phyloP scores from a whole-genome alignment of 352 stramenopile species.

The Phytophthora quininea region DNA sequence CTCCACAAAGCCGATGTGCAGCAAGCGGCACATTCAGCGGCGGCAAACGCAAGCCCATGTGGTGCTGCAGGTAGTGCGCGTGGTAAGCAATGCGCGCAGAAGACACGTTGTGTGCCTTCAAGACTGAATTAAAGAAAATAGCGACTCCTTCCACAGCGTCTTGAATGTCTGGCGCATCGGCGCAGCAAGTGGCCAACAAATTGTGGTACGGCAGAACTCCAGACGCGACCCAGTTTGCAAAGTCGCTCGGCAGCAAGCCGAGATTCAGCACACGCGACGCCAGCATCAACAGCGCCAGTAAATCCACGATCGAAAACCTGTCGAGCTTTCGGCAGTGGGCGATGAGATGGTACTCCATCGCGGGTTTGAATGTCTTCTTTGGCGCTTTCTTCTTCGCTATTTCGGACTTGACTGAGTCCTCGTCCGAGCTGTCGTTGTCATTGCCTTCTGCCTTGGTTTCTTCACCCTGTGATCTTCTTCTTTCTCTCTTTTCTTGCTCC shows the following conservation, averaged over 20 bases:
- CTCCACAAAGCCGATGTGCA: slow-evolving; percentile 54
- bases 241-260: slow-evolving; percentile 64
- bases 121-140: slow-evolving; percentile 65
- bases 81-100: slow-evolving; percentile 51
- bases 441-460: slow-evolving; percentile 4
- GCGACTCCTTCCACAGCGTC: slow-evolving; percentile 51
- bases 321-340: slow-evolving; percentile 28
- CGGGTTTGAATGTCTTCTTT: not conserved
- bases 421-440: not conserved
- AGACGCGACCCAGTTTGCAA: slow-evolving; percentile 61
- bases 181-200: slow-evolving; percentile 53
- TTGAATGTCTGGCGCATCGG: slow-evolving; percentile 43
- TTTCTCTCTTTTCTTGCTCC: slow-evolving; percentile 7
- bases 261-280: slow-evolving; percentile 70
- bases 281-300: slow-evolving; percentile 67
- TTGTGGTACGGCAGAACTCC: slow-evolving; percentile 75
- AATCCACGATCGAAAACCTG: slow-evolving; percentile 60
- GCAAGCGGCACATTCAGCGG: slow-evolving; percentile 72
- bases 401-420: not conserved
- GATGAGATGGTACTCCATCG: not conserved
- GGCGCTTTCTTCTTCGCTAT: not conserved
- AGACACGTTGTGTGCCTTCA: slow-evolving; percentile 43
- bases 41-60: slow-evolving; percentile 73
- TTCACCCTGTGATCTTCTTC: not conserved
- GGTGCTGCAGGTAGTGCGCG: slow-evolving; percentile 67